Evolutionary conservation across 345 rosid species (phyloP).

Genomic region (Cochlearia excelsa): DNA sequence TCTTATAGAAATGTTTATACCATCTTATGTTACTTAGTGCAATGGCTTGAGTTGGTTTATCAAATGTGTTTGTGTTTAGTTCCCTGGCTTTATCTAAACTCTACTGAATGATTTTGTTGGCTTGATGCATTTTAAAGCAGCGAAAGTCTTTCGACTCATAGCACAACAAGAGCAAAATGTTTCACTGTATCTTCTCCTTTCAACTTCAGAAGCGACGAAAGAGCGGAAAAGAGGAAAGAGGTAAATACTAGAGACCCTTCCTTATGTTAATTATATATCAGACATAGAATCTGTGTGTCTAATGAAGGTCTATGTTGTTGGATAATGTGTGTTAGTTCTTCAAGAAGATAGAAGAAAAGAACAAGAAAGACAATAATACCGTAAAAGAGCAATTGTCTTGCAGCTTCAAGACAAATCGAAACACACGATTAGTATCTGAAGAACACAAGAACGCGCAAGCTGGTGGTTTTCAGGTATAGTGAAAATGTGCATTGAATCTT

Average conservation of each 20-base stretch:
- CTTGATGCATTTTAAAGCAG: constrained; percentile 35
- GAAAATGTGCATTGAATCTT: neutral
- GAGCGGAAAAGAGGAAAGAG: constrained; percentile 85
- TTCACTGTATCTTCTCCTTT: constrained; percentile 52
- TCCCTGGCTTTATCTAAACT: neutral
- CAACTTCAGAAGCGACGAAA: constrained; percentile 76
- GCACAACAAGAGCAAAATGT: constrained; percentile 44
- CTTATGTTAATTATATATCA: constrained; percentile 1
- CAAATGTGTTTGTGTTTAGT: constrained; percentile 6
- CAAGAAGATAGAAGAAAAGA: constrained; percentile 65
- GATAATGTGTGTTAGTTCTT: constrained; percentile 43
- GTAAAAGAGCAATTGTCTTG: constrained; percentile 39
- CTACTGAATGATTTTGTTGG: no score
- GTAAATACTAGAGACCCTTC: constrained; percentile 32
- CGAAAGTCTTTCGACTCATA: constrained; percentile 40
- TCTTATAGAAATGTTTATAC: constrained; percentile 2
- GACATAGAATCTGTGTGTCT: neutral
- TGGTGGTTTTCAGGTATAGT: constrained; percentile 14
- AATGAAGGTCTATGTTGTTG: constrained; percentile 18
- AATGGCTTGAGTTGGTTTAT: constrained; percentile 1
- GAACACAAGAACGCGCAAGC: constrained; percentile 17
- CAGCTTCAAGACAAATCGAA: constrained; percentile 42
- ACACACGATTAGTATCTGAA: constrained; percentile 5
- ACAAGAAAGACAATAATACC: constrained; percentile 38
- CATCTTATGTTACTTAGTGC: constrained; percentile 2